phyloP scores from a whole-genome alignment of 2,329 filamentous ascomycete genomes.

The Colletotrichum viniferum region DNA sequence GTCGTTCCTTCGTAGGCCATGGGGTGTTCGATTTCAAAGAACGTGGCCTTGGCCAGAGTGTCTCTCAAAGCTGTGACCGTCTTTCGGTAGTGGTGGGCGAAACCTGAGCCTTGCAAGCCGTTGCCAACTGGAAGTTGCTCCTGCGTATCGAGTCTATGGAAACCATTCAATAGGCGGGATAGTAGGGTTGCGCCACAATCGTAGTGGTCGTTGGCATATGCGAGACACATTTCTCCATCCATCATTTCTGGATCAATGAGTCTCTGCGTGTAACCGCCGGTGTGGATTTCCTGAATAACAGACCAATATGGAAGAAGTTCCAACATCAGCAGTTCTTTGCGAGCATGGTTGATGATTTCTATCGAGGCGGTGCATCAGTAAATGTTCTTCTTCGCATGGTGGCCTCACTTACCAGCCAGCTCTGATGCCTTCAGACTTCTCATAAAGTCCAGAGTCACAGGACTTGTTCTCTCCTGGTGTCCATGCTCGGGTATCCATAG shows the following conservation, averaged over 20 bases:
- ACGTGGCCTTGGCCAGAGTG: neutral
- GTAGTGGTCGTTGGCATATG: neutral
- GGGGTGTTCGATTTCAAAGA: fast-evolving
- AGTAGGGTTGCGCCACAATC: neutral
- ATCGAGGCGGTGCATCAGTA: neutral
- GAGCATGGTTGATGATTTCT: neutral
- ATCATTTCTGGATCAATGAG: neutral
- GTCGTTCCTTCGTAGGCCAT: neutral
- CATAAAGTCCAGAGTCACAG: neutral
- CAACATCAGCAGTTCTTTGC: neutral
- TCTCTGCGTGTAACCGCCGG: neutral
- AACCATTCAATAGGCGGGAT: neutral
- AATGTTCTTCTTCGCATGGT: fast-evolving
- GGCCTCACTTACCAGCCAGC: neutral
- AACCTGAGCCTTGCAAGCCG: neutral
- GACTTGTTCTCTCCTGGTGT: neutral
- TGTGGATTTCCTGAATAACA: neutral
- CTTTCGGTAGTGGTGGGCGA: neutral
- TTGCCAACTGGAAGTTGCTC: neutral
- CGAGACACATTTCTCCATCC: neutral
- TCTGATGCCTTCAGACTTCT: neutral
- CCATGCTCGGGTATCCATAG: neutral
- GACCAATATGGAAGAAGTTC: neutral
- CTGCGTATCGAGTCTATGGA: neutral
- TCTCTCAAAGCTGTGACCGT: neutral